Evolutionary conservation across 768 basidiomycete species (phyloP).

Genomic region (Suillus bovinus): DNA sequence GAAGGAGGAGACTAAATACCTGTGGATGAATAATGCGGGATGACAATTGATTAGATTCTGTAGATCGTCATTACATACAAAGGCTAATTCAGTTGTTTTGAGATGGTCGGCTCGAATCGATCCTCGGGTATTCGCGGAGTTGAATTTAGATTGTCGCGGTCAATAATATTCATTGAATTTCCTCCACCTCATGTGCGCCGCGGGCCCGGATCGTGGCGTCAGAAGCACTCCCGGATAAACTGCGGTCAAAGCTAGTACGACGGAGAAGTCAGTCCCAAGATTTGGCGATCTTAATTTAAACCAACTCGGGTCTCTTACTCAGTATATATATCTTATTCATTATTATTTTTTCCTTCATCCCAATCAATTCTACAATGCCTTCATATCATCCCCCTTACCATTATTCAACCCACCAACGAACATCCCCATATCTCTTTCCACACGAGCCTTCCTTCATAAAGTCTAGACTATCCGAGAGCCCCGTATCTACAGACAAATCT

Average conservation of each 20-base stretch:
- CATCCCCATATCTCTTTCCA: slow-evolving; percentile 14
- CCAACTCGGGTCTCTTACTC: too few species aligned
- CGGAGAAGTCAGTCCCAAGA: background rate
- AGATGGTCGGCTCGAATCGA: background rate
- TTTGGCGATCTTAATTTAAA: slow-evolving; percentile 3
- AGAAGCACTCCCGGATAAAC: background rate
- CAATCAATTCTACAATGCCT: background rate
- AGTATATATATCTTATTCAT: too few species aligned
- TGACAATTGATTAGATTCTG: too few species aligned
- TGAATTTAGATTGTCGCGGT: background rate
- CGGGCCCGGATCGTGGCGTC: slow-evolving; percentile 6
- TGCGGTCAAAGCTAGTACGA: background rate
- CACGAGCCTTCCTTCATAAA: slow-evolving; percentile 12
- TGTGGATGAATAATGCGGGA: too few species aligned
- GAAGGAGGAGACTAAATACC: background rate
- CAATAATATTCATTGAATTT: too few species aligned
- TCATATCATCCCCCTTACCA: slow-evolving; percentile 10
- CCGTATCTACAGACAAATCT: background rate
- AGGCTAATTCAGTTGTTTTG: background rate
- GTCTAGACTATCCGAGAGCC: slow-evolving; percentile 9
- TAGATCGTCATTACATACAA: too few species aligned
- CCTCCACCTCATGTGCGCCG: background rate
- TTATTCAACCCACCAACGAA: slow-evolving; percentile 3
- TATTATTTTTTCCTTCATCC: background rate
- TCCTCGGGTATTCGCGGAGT: background rate